Conservation (phyloP, 2,329 filamentous ascomycete species). For the Botrytis pseudocinerea region DNA sequence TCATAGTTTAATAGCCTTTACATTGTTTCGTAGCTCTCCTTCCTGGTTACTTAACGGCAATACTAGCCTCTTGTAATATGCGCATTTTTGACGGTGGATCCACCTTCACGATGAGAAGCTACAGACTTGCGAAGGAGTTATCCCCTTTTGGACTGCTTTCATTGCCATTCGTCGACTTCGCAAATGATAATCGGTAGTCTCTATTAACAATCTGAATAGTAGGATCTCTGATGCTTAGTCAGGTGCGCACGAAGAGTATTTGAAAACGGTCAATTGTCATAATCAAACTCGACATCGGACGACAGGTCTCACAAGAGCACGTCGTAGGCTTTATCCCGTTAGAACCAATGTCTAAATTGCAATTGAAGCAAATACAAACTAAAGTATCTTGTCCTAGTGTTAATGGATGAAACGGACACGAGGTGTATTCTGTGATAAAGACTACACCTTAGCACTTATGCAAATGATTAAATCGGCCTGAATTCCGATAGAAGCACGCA, state of each 20-base stretch:
- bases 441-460: neutral
- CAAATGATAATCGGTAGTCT: neutral
- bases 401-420: neutral
- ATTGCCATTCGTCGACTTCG: neutral
- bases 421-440: neutral
- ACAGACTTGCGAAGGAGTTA: neutral
- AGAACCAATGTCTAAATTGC: neutral
- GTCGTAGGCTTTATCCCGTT: neutral
- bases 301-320: neutral
- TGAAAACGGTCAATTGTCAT: neutral
- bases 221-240: too few species aligned
- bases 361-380: neutral
- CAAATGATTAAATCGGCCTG: neutral
- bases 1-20: neutral
- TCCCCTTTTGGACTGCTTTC: neutral
- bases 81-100: neutral
- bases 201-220: neutral
- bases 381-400: neutral
- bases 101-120: neutral
- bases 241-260: neutral
- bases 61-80: neutral
- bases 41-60: neutral
- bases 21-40: neutral
- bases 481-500: neutral
- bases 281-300: neutral